Conservation (phyloP, 495 filamentous ascomycete species). For the Diplogelasinospora grovesii region DNA sequence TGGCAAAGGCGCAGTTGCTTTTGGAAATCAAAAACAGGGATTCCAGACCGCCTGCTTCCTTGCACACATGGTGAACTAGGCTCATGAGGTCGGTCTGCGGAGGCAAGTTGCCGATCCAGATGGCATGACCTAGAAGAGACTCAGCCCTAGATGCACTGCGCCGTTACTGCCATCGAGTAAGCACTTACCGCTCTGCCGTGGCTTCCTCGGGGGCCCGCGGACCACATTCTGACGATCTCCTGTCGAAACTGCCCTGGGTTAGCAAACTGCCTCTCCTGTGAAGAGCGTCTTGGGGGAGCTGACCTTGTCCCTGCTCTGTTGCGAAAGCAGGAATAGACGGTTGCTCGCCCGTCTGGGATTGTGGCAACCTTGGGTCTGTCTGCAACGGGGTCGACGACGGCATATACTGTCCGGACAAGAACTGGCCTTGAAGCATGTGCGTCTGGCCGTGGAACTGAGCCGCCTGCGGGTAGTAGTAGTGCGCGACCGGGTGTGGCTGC, state of each 20-base stretch:
- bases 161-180: not conserved
- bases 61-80: slow-evolving; percentile 86
- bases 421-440: slow-evolving; percentile 19
- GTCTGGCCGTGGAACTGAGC: slow-evolving; percentile 25
- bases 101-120: slow-evolving; percentile 96
- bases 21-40: slow-evolving; percentile 94
- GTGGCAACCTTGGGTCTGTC: slow-evolving; percentile 6
- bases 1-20: slow-evolving; percentile 97
- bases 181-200: slow-evolving; percentile 61
- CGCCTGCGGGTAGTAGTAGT: slow-evolving; percentile 34
- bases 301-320: slow-evolving; percentile 8
- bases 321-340: not conserved
- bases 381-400: slow-evolving; percentile 7
- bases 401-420: slow-evolving; percentile 26
- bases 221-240: slow-evolving; percentile 46
- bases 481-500: slow-evolving; percentile 22
- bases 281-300: not conserved
- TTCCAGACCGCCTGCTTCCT: slow-evolving; percentile 74
- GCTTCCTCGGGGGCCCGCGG: slow-evolving; percentile 86
- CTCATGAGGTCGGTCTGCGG: slow-evolving; percentile 70
- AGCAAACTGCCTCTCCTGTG: not conserved
- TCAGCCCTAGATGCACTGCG: slow-evolving; percentile 11
- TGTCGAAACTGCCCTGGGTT: slow-evolving; percentile 18
- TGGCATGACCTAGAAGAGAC: slow-evolving; percentile 62
- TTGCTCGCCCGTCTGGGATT: slow-evolving; percentile 9